Evolutionary conservation across 257 asterid genomes (phyloP).

Genomic region (Gentiana dahurica): DNA sequence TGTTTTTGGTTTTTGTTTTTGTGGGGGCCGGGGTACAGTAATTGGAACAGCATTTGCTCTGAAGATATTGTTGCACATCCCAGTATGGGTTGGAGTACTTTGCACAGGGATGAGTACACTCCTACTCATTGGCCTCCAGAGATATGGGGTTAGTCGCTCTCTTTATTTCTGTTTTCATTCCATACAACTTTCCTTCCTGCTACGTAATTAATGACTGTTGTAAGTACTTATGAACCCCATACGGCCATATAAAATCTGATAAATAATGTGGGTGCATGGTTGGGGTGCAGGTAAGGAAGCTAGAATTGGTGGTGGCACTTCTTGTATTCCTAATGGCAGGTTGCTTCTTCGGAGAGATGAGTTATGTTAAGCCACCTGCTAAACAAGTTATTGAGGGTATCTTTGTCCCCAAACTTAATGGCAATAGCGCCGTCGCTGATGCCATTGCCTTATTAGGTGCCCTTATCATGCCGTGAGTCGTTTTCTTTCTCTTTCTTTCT

Average conservation of each 20-base stretch:
- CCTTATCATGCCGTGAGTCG: conserved; percentile 90
- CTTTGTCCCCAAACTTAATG: conserved; percentile 70
- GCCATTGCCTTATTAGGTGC: conserved; percentile 92
- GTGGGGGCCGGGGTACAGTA: conserved; percentile 34
- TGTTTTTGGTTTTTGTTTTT: not conserved
- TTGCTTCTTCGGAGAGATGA: conserved; percentile 77
- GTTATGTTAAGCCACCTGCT: conserved; percentile 77
- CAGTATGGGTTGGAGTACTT: conserved; percentile 88
- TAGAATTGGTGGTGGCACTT: conserved; percentile 60
- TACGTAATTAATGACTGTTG: not conserved
- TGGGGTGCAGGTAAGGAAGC: conserved; percentile 60
- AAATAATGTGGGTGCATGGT: too few relatives aligned
- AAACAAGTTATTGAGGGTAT: conserved; percentile 54
- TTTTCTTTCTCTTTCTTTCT: too few relatives aligned
- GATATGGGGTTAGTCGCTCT: conserved; percentile 61
- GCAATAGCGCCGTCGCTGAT: conserved; percentile 66
- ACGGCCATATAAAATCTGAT: not conserved
- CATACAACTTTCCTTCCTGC: not conserved
- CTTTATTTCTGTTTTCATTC: too few relatives aligned
- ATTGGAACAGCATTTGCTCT: conserved; percentile 96
- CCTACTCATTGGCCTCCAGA: conserved; percentile 69
- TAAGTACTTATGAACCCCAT: not conserved
- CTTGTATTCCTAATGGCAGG: conserved; percentile 83
- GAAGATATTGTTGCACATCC: conserved; percentile 69
- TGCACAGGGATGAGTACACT: conserved; percentile 84